phyloP scores from a whole-genome alignment of 305 asterid species.

The Fraxinus velutina region DNA sequence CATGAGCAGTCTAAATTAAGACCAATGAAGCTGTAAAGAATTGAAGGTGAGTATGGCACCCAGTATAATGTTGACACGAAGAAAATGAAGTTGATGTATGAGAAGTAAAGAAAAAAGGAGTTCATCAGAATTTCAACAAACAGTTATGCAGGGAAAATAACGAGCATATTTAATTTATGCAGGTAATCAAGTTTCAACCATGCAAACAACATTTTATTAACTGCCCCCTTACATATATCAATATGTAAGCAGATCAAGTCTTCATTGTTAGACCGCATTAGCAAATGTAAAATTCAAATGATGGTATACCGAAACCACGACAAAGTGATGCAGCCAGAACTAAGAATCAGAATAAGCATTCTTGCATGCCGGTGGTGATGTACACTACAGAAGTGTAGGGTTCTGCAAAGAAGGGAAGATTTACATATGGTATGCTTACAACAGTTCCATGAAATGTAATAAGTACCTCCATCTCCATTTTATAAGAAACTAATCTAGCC shows the following conservation, averaged over 20 bases:
- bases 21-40: neutral
- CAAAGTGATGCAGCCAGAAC: conserved; percentile 6
- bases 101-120: neutral
- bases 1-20: neutral
- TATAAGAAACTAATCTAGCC: conserved; percentile 90
- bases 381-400: neutral
- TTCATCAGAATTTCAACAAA: neutral
- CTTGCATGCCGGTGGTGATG: neutral
- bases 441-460: neutral
- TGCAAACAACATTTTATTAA: neutral
- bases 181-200: neutral
- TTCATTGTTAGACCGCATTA: conserved; percentile 6
- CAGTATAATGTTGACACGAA: neutral
- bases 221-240: neutral
- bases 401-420: conserved; percentile 8
- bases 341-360: conserved; percentile 6
- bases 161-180: neutral
- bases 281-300: conserved; percentile 8
- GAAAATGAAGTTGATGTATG: neutral
- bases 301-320: conserved; percentile 1
- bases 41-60: neutral
- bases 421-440: neutral
- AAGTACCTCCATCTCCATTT: conserved; percentile 92
- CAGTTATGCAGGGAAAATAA: neutral
- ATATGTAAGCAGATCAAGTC: neutral